Conservation (phyloP, 2,329 filamentous ascomycete species). For the Phoma sp. region DNA sequence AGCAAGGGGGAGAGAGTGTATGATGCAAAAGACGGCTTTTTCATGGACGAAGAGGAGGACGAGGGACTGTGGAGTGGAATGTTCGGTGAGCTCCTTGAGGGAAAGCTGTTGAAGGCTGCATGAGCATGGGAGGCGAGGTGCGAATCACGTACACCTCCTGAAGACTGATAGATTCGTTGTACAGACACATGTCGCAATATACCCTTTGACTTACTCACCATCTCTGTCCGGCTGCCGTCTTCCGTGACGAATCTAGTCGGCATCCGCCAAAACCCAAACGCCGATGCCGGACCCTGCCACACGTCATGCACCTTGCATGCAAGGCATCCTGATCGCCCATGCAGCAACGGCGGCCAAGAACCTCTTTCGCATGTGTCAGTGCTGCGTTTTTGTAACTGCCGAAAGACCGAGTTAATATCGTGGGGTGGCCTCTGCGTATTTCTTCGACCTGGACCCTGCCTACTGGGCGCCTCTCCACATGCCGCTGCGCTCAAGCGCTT, state of each 20-base stretch:
- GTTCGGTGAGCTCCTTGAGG: slow-evolving; percentile 39
- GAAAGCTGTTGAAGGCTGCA: slow-evolving; percentile 38
- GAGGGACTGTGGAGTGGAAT: slow-evolving; percentile 34
- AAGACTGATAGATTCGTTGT: too few relatives aligned
- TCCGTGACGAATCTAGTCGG: background rate
- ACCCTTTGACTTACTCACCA: background rate
- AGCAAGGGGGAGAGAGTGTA: slow-evolving; percentile 77
- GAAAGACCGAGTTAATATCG: background rate
- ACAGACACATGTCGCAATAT: background rate
- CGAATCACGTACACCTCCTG: too few relatives aligned
- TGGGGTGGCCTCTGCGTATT: background rate
- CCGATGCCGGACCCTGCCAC: slow-evolving; percentile 25
- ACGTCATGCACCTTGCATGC: slow-evolving; percentile 15
- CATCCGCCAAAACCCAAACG: background rate
- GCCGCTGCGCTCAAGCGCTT: slow-evolving; percentile 3
- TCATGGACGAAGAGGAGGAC: slow-evolving; percentile 38
- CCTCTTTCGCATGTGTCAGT: background rate
- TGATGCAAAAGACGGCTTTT: slow-evolving; percentile 62
- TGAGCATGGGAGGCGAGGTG: too few relatives aligned
- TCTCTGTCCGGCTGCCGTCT: background rate
- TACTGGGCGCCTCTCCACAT: slow-evolving; percentile 3
- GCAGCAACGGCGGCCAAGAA: slow-evolving; percentile 1
- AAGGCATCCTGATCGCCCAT: slow-evolving; percentile 9
- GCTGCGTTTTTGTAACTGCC: slow-evolving; percentile 1
- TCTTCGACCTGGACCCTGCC: slow-evolving; percentile 1